Evolutionary conservation across 352 stramenopile genomes (phyloP).

Genomic region (Thraustochytrium sp.): DNA sequence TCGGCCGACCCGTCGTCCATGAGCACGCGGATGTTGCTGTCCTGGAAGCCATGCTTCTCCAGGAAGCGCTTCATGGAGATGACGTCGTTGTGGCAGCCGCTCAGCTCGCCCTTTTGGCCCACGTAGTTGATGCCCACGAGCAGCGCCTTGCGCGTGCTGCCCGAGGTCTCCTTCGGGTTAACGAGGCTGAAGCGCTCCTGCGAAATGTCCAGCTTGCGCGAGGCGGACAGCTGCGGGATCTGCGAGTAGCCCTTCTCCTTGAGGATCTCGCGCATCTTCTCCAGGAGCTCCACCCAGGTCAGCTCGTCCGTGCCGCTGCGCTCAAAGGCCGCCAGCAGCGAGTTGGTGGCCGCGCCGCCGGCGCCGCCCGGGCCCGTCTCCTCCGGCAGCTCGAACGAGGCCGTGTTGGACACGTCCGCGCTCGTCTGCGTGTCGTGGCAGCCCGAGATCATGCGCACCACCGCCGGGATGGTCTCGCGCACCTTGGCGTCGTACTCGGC

Average conservation of each 20-base stretch:
- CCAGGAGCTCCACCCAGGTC: slow-evolving; percentile 31
- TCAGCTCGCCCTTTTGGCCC: slow-evolving; percentile 42
- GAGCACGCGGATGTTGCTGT: slow-evolving; percentile 50
- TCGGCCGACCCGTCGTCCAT: slow-evolving; percentile 44
- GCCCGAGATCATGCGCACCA: slow-evolving; percentile 61
- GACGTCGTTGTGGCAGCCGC: slow-evolving; percentile 47
- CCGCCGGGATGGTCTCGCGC: slow-evolving; percentile 50
- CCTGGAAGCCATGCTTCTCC: slow-evolving; percentile 44
- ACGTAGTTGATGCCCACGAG: slow-evolving; percentile 50
- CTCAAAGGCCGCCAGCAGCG: background rate
- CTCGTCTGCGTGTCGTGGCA: slow-evolving; percentile 58
- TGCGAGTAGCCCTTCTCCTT: slow-evolving; percentile 29
- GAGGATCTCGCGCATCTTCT: slow-evolving; percentile 11
- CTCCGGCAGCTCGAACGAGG: slow-evolving; percentile 26
- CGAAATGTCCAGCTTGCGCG: slow-evolving; percentile 8
- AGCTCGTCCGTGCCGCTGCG: background rate
- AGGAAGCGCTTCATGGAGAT: slow-evolving; percentile 43
- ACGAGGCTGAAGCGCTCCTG: background rate
- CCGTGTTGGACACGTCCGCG: slow-evolving; percentile 56
- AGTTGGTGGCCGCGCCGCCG: slow-evolving; percentile 28
- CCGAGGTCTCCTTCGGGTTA: background rate
- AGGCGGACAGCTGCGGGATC: slow-evolving; percentile 36
- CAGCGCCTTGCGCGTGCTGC: background rate
- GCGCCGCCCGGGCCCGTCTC: slow-evolving; percentile 5
- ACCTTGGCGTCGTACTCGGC: slow-evolving; percentile 4